phyloP scores from a whole-genome alignment of 371 early-diverging fungal species.

The Mucor lusitanicus region DNA sequence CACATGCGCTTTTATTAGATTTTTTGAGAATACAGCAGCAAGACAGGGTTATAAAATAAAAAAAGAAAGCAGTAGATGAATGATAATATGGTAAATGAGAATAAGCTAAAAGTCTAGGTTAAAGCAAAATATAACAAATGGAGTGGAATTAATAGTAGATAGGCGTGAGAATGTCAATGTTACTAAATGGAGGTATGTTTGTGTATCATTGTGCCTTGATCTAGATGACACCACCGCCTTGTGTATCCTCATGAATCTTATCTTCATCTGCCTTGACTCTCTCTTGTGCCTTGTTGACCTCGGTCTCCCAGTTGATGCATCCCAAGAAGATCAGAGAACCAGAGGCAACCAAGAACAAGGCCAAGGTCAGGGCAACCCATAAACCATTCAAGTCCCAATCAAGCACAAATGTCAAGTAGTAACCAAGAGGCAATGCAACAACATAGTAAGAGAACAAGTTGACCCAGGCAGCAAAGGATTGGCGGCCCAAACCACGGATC shows the following conservation, averaged over 20 bases:
- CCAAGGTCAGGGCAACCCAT: slow-evolving; percentile 60
- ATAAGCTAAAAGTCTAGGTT: background rate
- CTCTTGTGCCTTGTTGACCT: slow-evolving; percentile 36
- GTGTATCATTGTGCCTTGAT: background rate
- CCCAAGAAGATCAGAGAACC: slow-evolving; percentile 33
- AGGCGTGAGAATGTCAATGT: slow-evolving; percentile 3
- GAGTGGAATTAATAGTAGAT: background rate
- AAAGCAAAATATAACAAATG: background rate
- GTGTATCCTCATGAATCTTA: slow-evolving; percentile 17
- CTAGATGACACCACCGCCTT: background rate
- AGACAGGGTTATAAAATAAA: background rate
- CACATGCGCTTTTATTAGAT: background rate
- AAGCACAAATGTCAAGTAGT: slow-evolving; percentile 55
- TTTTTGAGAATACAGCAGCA: background rate
- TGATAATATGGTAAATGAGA: background rate
- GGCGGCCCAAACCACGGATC: slow-evolving; percentile 69
- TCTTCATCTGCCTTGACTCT: slow-evolving; percentile 33
- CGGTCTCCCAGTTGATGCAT: slow-evolving; percentile 39
- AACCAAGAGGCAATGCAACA: slow-evolving; percentile 68
- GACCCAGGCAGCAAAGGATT: slow-evolving; percentile 64
- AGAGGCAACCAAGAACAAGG: slow-evolving; percentile 44
- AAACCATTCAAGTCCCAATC: slow-evolving; percentile 64
- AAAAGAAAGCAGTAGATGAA: background rate
- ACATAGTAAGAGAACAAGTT: slow-evolving; percentile 65
- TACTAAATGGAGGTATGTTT: background rate